A percentile compares a stretch with the other conserved stretches of the same genome.
Evolutionary conservation across 2,329 filamentous ascomycete genomes (phyloP).

Genomic region (Xylariaceae sp.): DNA sequence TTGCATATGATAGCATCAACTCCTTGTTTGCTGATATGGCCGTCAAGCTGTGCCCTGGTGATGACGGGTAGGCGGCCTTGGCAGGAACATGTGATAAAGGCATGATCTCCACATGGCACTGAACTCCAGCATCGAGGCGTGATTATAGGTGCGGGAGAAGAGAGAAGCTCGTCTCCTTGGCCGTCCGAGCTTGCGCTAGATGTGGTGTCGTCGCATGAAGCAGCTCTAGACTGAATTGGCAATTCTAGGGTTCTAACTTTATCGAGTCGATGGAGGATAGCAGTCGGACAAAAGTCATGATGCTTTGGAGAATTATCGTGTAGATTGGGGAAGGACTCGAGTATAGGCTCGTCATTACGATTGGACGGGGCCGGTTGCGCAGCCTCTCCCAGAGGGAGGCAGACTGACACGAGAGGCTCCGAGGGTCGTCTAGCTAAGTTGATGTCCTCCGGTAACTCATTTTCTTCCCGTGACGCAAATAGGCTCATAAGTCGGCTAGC

Average conservation of each 20-base stretch:
- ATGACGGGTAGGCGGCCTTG: slow-evolving; percentile 7
- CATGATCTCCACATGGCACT: slow-evolving; percentile 8
- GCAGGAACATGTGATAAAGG: background rate
- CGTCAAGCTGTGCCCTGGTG: slow-evolving; percentile 2
- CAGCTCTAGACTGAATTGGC: background rate
- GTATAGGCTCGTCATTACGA: background rate
- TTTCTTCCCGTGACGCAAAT: slow-evolving; percentile 16
- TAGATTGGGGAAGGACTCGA: slow-evolving; percentile 7
- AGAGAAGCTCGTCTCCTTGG: slow-evolving; percentile 5
- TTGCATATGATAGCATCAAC: slow-evolving; percentile 36
- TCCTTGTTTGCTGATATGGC: slow-evolving; percentile 21
- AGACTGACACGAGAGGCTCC: slow-evolving; percentile 26
- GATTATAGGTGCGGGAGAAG: slow-evolving; percentile 22
- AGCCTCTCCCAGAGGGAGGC: slow-evolving; percentile 1
- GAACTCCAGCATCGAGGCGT: slow-evolving; percentile 26
- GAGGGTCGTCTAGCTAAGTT: slow-evolving; percentile 10
- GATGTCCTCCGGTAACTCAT: slow-evolving; percentile 16
- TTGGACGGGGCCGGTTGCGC: background rate
- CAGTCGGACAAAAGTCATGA: slow-evolving; percentile 26
- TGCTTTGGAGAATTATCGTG: slow-evolving; percentile 15
- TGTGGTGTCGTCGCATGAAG: background rate
- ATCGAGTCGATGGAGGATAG: slow-evolving; percentile 16
- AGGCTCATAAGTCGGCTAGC: slow-evolving; percentile 34
- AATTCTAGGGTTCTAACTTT: background rate
- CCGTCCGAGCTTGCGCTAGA: background rate